A percentile compares a stretch with the other conserved stretches of the same genome.
phyloP scores from a whole-genome alignment of 163 green algal species.

The Scenedesmus sp. region DNA sequence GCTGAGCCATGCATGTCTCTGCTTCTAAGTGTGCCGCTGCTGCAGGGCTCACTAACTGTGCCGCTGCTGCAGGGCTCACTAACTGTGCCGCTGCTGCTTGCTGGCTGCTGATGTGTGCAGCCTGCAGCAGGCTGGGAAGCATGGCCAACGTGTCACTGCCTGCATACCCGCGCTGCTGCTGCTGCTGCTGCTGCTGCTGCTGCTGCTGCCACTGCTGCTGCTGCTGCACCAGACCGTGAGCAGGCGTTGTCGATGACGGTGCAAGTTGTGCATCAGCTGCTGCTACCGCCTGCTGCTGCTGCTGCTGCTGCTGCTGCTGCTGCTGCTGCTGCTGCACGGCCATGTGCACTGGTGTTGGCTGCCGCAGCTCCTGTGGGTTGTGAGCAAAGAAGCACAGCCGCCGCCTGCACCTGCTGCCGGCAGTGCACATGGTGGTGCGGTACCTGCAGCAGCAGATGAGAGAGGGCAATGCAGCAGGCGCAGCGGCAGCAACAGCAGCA shows the following conservation, averaged over 20 bases:
- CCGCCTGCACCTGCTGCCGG: conserved; percentile 4
- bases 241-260: too few species aligned
- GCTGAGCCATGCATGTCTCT: neutral
- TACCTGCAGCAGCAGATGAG: neutral
- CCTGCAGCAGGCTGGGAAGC: neutral
- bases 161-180: neutral
- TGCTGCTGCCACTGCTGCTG: neutral
- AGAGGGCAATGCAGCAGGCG: neutral
- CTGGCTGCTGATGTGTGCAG: neutral
- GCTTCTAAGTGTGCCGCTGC: neutral
- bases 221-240: neutral
- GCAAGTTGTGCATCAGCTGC: neutral
- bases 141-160: neutral
- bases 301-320: neutral
- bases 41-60: neutral
- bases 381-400: neutral
- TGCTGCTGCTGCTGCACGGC: neutral
- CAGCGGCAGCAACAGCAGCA: neutral
- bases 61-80: neutral
- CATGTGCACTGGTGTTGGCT: neutral
- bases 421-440: neutral
- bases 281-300: neutral
- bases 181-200: neutral
- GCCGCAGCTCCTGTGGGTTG: neutral
- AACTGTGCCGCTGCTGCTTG: neutral